Evolutionary conservation across 495 filamentous ascomycete species (phyloP).

Genomic region (Talaromyces adpressus): DNA sequence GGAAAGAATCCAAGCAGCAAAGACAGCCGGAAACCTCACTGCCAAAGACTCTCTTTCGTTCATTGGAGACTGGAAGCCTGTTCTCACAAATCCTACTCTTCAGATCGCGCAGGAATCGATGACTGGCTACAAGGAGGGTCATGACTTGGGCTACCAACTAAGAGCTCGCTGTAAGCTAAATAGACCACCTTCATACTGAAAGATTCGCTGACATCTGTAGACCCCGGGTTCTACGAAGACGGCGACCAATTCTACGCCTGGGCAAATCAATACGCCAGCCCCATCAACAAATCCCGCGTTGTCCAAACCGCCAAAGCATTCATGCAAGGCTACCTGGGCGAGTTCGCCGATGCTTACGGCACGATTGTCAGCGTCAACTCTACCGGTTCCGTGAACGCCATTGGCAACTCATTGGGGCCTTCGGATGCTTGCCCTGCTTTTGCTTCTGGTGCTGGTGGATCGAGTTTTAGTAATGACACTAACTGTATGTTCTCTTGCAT

Average conservation of each 20-base stretch:
- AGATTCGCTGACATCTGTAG: constrained; percentile 20
- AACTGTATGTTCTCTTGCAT: constrained; percentile 16
- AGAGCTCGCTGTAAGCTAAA: constrained; percentile 1
- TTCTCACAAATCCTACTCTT: constrained; percentile 35
- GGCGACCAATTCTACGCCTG: constrained; percentile 47
- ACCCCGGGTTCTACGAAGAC: constrained; percentile 49
- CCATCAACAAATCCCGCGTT: constrained; percentile 42
- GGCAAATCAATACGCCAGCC: constrained; percentile 50
- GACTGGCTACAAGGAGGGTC: constrained; percentile 48
- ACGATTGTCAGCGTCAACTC: constrained; percentile 46
- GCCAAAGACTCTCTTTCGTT: constrained; percentile 37
- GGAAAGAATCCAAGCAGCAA: constrained; percentile 34
- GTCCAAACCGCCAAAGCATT: constrained; percentile 29
- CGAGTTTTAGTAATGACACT: constrained; percentile 38
- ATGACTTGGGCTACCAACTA: constrained; percentile 9
- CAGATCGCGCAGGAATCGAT: constrained; percentile 45
- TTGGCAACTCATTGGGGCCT: constrained; percentile 47
- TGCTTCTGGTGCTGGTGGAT: constrained; percentile 34
- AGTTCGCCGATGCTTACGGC: constrained; percentile 35
- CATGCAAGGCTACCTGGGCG: constrained; percentile 45
- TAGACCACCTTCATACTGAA: constrained; percentile 11
- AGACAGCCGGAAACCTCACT: constrained; percentile 24
- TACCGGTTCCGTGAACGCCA: constrained; percentile 26
- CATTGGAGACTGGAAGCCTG: constrained; percentile 45
- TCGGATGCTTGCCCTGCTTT: constrained; percentile 50